A percentile compares a stretch with the other conserved stretches of the same genome.
phyloP scores from a whole-genome alignment of 2,329 filamentous ascomycete species.

The Penicillium corylophilum region DNA sequence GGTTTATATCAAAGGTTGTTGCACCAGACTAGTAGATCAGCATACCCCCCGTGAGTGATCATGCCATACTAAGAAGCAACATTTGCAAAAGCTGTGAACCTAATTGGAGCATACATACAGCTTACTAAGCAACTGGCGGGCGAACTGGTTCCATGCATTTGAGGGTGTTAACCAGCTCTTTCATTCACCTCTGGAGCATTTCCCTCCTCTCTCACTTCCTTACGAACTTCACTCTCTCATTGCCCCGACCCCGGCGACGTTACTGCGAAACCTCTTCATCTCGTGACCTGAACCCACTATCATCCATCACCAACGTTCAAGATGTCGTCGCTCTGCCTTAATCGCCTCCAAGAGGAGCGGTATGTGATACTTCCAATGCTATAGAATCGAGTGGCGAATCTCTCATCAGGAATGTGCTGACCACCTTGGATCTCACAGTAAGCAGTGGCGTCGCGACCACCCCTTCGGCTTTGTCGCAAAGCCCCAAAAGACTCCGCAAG shows the following conservation, averaged over 20 bases:
- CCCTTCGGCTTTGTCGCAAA: slow-evolving; percentile 97
- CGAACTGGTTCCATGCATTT: slow-evolving; percentile 1
- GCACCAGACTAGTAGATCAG: not conserved
- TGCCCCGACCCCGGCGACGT: not conserved
- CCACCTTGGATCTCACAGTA: slow-evolving; percentile 56
- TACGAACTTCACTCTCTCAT: not conserved
- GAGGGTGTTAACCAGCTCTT: not conserved
- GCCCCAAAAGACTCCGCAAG: slow-evolving; percentile 74
- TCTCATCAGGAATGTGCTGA: slow-evolving; percentile 7
- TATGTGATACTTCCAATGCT: slow-evolving; percentile 44
- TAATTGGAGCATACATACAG: not conserved
- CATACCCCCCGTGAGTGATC: not conserved
- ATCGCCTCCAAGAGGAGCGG: slow-evolving; percentile 85
- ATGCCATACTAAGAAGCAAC: not conserved
- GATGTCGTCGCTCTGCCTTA: slow-evolving; percentile 91
- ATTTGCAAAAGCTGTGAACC: not conserved
- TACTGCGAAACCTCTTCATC: not conserved
- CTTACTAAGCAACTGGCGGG: slow-evolving; percentile 6
- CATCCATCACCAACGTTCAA: slow-evolving; percentile 9
- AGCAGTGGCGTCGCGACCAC: slow-evolving; percentile 95
- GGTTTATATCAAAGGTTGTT: not conserved
- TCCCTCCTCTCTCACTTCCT: not conserved
- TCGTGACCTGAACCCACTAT: not conserved
- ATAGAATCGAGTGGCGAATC: too few relatives aligned
- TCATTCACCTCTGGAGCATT: not conserved